Percentiles rank a stretch among this genome's conserved stretches.
These are phyloP conservation scores for Lasiosphaeria ovina DNA, from an alignment of 495 filamentous ascomycete species.

Conservation along the genomic window DNA sequence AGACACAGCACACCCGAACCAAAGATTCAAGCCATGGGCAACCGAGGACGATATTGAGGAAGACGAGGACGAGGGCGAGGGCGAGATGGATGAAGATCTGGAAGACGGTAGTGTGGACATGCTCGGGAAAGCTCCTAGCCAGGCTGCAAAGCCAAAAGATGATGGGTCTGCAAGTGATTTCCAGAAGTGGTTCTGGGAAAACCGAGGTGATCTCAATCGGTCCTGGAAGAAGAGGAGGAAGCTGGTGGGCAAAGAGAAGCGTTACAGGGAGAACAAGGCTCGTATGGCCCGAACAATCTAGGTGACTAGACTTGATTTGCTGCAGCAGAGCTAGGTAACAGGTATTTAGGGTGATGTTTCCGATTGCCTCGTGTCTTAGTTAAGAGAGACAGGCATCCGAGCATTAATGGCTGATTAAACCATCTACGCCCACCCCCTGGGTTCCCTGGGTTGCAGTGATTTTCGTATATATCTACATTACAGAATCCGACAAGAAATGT, in stretches of 20 bases:
- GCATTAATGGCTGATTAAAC: not conserved
- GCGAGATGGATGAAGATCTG: constrained; percentile 27
- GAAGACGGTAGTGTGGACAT: constrained; percentile 33
- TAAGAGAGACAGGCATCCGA: too few species aligned
- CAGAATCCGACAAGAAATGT: too few species aligned
- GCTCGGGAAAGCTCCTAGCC: constrained; percentile 29
- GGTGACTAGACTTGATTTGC: not conserved
- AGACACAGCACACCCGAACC: constrained; percentile 76
- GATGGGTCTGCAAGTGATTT: constrained; percentile 60
- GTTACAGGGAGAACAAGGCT: constrained; percentile 78
- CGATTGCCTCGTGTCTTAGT: too few species aligned
- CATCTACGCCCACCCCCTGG: not conserved
- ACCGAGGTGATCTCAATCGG: constrained; percentile 82
- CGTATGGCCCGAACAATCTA: constrained; percentile 50
- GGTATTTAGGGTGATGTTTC: too few species aligned
- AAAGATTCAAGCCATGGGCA: constrained; percentile 52
- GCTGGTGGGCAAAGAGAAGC: constrained; percentile 77
- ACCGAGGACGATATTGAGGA: constrained; percentile 39
- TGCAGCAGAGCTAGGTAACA: too few species aligned
- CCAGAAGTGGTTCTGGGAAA: constrained; percentile 88
- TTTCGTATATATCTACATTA: too few species aligned
- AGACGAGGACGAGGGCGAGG: constrained; percentile 36
- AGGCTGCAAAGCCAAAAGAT: constrained; percentile 10
- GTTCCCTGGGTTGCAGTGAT: too few species aligned
- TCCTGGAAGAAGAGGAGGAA: constrained; percentile 86